Evolutionary conservation across 78 protist genomes (phyloP).

Genomic region (Polysphondylium violaceum): DNA sequence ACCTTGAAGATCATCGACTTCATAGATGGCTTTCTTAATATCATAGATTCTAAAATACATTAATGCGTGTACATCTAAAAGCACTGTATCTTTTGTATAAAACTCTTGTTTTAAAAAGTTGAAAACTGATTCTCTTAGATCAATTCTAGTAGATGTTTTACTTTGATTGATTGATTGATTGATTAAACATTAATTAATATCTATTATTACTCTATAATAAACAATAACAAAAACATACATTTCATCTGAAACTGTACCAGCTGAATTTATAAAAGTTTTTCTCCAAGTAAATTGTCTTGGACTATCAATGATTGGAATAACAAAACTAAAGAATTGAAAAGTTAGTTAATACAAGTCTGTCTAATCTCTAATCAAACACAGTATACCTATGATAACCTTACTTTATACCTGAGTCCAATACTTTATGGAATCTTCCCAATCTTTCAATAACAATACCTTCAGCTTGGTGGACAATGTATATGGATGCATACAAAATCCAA

Average conservation of each 20-base stretch:
- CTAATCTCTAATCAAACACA: no score
- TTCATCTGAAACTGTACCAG: conserved; percentile 4
- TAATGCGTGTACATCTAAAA: conserved; percentile 25
- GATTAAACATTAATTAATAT: background rate
- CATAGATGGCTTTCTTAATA: conserved; percentile 16
- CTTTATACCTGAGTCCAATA: conserved; percentile 27
- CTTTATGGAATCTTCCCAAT: conserved; percentile 5
- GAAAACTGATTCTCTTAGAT: conserved; percentile 39
- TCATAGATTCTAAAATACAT: conserved; percentile 20
- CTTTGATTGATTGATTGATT: background rate
- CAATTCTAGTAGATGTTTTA: conserved; percentile 29
- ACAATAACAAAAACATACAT: background rate
- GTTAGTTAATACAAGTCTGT: no score
- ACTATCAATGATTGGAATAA: background rate
- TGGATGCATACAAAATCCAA: background rate
- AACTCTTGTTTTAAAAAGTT: conserved; percentile 32
- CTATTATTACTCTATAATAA: background rate
- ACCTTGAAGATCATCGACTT: conserved; percentile 28
- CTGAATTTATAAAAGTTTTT: background rate
- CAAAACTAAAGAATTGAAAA: no score
- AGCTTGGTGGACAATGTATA: conserved; percentile 4
- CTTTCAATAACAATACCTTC: conserved; percentile 25
- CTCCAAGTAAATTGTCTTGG: conserved; percentile 27
- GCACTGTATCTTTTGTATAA: conserved; percentile 25
- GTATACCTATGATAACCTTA: no score